These are phyloP conservation scores for Candida morakotiae DNA, from an alignment of 805 yeast species.

Conservation along the genomic window DNA sequence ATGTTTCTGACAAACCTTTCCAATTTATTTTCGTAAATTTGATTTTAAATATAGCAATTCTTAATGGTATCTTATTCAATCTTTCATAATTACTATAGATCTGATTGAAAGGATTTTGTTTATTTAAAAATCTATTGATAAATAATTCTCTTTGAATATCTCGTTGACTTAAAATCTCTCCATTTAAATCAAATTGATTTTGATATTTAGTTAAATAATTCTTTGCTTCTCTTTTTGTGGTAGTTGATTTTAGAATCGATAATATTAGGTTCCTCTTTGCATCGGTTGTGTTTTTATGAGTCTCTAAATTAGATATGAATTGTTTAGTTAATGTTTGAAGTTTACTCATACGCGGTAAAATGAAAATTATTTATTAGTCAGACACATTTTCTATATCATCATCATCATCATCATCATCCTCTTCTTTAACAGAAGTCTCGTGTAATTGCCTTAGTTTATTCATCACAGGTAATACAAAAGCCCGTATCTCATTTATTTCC, in stretches of 20 bases:
- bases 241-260: constrained; percentile 82
- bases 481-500: constrained; percentile 87
- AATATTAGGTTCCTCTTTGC: constrained; percentile 69
- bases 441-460: constrained; percentile 61
- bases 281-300: constrained; percentile 30
- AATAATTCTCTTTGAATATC: constrained; percentile 29
- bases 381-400: not conserved
- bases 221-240: constrained; percentile 89
- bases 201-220: constrained; percentile 74
- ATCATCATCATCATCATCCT: not conserved
- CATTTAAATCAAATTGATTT: constrained; percentile 32
- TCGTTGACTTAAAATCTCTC: constrained; percentile 14
- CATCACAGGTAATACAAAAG: constrained; percentile 80
- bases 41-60: constrained; percentile 57
- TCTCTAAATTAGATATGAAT: constrained; percentile 34
- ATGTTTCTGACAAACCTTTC: constrained; percentile 51
- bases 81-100: constrained; percentile 29
- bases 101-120: constrained; percentile 29
- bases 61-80: constrained; percentile 37
- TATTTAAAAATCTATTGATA: constrained; percentile 27
- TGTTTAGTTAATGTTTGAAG: constrained; percentile 23
- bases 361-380: not conserved
- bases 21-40: constrained; percentile 32
- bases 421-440: constrained; percentile 20
- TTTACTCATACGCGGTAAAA: constrained; percentile 21